These are phyloP conservation scores for Talaromyces albobiverticillius DNA, from an alignment of 2,329 filamentous ascomycete species.

Conservation along the genomic window DNA sequence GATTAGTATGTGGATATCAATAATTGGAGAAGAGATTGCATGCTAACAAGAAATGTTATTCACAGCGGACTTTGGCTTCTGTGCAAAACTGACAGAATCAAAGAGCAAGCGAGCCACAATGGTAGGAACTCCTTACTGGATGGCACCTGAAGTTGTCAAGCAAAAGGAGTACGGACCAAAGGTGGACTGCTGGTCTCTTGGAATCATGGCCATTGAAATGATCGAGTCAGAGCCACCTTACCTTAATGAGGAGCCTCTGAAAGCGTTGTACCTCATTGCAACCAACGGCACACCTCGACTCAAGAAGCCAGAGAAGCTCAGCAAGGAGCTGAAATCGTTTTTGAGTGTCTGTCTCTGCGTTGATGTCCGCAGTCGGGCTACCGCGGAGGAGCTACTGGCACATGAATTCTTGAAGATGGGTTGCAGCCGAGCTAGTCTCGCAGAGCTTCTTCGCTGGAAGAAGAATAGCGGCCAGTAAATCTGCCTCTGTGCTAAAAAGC, in stretches of 20 bases:
- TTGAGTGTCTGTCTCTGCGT: constrained; percentile 94
- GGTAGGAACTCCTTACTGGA: constrained; percentile 99
- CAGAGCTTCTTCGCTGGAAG: constrained; percentile 75
- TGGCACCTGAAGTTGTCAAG: constrained; percentile 98
- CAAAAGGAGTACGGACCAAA: constrained; percentile 98
- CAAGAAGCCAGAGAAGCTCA: constrained; percentile 97
- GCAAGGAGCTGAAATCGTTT: constrained; percentile 97
- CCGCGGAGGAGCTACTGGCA: constrained; percentile 80
- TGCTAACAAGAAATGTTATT: background rate
- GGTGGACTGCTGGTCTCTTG: constrained; percentile 97
- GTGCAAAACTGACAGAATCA: constrained; percentile 93
- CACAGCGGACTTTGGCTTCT: constrained; percentile 95
- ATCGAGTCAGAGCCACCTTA: constrained; percentile 98
- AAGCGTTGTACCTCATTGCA: constrained; percentile 94
- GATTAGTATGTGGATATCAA: constrained; percentile 68
- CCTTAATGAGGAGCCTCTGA: constrained; percentile 94
- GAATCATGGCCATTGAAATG: constrained; percentile 99
- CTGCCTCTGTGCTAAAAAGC: background rate
- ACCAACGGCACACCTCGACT: constrained; percentile 95
- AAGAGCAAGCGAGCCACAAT: constrained; percentile 98
- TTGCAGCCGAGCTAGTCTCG: constrained; percentile 76
- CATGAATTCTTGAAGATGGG: constrained; percentile 95
- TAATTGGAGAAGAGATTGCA: background rate
- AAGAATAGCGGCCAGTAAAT: constrained; percentile 40
- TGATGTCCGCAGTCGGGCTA: constrained; percentile 91